Evolutionary conservation across 345 rosid species (phyloP).

Genomic region (Anastatica hierochuntica): DNA sequence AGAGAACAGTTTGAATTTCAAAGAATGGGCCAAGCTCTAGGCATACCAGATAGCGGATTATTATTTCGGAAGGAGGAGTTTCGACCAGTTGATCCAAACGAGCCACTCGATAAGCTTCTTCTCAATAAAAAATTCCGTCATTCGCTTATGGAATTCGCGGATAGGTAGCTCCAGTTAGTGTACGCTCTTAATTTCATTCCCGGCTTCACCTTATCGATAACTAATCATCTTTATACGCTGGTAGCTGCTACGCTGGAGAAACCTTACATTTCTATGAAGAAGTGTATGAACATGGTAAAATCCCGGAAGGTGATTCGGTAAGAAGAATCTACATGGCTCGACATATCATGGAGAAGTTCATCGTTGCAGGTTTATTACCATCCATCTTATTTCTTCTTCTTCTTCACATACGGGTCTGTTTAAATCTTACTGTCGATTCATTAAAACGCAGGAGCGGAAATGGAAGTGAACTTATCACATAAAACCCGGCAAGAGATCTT

Average conservation of each 20-base stretch:
- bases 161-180: constrained; percentile 41
- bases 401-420: too few relatives aligned
- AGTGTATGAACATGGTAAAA: constrained; percentile 68
- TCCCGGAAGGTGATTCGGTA: constrained; percentile 47
- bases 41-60: constrained; percentile 81
- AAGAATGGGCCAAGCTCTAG: constrained; percentile 79
- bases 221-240: constrained; percentile 11
- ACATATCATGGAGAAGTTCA: constrained; percentile 73
- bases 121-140: constrained; percentile 56
- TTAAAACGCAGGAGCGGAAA: constrained; percentile 46
- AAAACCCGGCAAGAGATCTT: constrained; percentile 61
- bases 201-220: neutral
- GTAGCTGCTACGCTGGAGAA: constrained; percentile 88
- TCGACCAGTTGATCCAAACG: constrained; percentile 41
- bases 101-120: constrained; percentile 86
- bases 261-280: constrained; percentile 81
- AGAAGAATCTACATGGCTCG: constrained; percentile 87
- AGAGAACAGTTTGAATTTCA: constrained; percentile 49
- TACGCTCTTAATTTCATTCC: neutral
- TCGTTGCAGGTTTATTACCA: constrained; percentile 49
- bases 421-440: neutral
- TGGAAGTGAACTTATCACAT: constrained; percentile 87
- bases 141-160: constrained; percentile 86
- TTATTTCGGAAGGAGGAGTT: constrained; percentile 42
- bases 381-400: neutral